A percentile compares a stretch with the other conserved stretches of the same genome.
phyloP scores from a whole-genome alignment of 2,329 filamentous ascomycete species.

The Cladosporium sp. region DNA sequence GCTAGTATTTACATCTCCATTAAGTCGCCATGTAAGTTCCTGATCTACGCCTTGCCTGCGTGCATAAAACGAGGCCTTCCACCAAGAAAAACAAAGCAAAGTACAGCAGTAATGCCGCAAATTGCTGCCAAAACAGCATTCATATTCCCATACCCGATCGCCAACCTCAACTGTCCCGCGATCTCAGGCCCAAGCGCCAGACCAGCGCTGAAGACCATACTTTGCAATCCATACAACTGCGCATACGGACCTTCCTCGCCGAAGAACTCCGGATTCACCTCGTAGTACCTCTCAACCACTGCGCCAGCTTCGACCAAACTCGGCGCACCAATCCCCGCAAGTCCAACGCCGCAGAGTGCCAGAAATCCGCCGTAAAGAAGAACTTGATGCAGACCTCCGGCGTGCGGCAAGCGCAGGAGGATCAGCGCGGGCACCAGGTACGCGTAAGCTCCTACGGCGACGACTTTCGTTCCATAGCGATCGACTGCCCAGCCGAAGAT shows the following conservation, averaged over 20 bases:
- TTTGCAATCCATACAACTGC: conserved; percentile 62
- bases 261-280: conserved; percentile 53
- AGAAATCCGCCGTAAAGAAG: conserved; percentile 46
- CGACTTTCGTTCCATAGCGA: conserved; percentile 40
- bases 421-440: conserved; percentile 41
- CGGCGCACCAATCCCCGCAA: conserved; percentile 52
- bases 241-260: conserved; percentile 57
- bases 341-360: conserved; percentile 46
- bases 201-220: conserved; percentile 58
- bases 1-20: no score
- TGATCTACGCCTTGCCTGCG: not conserved
- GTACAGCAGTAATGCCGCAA: conserved; percentile 40
- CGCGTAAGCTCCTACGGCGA: conserved; percentile 40
- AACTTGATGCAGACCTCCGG: conserved; percentile 38
- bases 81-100: conserved; percentile 38
- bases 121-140: conserved; percentile 47
- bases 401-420: conserved; percentile 41
- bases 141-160: conserved; percentile 57
- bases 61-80: not conserved
- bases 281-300: conserved; percentile 53
- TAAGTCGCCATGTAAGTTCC: no score
- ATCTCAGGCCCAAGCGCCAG: conserved; percentile 58
- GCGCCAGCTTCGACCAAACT: conserved; percentile 55
- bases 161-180: conserved; percentile 49
- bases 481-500: conserved; percentile 47